Evolutionary conservation across 2,329 filamentous ascomycete species (phyloP), one percentile per base, ranked within the genome.

Genomic region (Blastomyces parvus): DNA sequence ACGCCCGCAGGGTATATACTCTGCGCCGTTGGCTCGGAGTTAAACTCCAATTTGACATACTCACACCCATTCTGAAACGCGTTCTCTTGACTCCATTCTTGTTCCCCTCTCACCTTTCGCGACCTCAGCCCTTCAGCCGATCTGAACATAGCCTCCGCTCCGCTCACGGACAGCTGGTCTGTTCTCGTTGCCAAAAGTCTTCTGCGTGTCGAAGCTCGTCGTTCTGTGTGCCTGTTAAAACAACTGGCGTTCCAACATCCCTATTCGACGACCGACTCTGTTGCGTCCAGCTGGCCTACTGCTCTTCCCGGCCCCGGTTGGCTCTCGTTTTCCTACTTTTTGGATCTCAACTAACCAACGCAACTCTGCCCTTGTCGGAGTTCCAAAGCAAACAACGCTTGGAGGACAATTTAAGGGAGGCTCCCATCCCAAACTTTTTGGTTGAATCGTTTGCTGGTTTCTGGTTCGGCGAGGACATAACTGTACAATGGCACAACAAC

Each of bases 401-500:
- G 30, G 59, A 55, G 25, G 22, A 52, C 59, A 19, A 42, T 40
- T 42, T 42, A 38, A 61, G 48, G 50, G 33, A 27, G 38, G 13
- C 9, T 30, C 17, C 36, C 25, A 52, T 40, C 33, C 17, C n/a
- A 44, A 44, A 13, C 25, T 33, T 42, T 42, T 40, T 25, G 50
- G 30, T 61, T 48, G 40, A 33, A 38, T 40, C n/a, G 33, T 59
- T 59, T 48, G 58, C n/a, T 55, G 33, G 59, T 36, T 60, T 55
- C 48, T 61, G 59, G 25, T 55, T 53, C 46, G 36, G 59, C 46
- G 19, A 52, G 17, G 19, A 22, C 44, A 42, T 25, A 55, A 22
- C 5, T 61, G 56, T 50, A 53, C 19, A 56, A 82, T 82, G 80
- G 72, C 78, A 46, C 76, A 74, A 70, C 80, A 77, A 67, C 44